A percentile compares a stretch with the other conserved stretches of the same genome.
phyloP scores from a whole-genome alignment of 768 basidiomycete genomes.

The Leccinum barrowsii region DNA sequence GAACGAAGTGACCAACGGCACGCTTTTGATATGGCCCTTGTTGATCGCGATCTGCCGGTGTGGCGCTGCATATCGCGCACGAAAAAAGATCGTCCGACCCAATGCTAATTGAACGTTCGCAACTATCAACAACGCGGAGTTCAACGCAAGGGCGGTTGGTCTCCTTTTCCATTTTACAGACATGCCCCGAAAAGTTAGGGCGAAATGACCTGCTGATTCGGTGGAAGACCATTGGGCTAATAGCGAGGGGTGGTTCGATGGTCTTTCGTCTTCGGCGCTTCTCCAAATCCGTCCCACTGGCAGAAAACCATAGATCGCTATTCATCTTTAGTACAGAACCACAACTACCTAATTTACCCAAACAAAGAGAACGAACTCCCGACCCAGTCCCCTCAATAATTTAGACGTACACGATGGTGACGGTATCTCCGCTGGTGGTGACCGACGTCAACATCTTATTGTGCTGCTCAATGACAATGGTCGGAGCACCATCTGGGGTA shows the following conservation, averaged over 20 bases:
- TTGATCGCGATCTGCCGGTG: too few relatives aligned
- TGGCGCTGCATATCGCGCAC: too few relatives aligned
- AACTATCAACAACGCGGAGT: too few relatives aligned
- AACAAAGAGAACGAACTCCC: background rate
- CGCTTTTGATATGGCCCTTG: too few relatives aligned
- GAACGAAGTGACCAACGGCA: background rate
- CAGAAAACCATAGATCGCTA: background rate
- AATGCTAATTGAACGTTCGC: too few relatives aligned
- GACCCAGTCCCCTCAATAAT: background rate
- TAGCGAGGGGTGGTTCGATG: background rate
- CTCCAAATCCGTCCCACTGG: background rate
- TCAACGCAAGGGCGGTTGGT: too few relatives aligned
- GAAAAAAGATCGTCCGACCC: too few relatives aligned
- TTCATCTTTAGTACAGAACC: background rate
- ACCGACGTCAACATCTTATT: background rate
- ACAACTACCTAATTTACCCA: background rate
- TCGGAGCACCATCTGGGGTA: background rate
- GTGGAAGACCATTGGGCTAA: background rate
- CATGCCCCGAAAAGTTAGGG: too few relatives aligned
- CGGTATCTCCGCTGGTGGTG: background rate
- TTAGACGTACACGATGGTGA: background rate
- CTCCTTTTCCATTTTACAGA: too few relatives aligned
- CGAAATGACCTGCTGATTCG: background rate
- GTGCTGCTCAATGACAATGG: background rate
- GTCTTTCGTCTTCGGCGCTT: background rate